Conservation (phyloP, 164 flowering plant genomes). For the Piper longum region DNA sequence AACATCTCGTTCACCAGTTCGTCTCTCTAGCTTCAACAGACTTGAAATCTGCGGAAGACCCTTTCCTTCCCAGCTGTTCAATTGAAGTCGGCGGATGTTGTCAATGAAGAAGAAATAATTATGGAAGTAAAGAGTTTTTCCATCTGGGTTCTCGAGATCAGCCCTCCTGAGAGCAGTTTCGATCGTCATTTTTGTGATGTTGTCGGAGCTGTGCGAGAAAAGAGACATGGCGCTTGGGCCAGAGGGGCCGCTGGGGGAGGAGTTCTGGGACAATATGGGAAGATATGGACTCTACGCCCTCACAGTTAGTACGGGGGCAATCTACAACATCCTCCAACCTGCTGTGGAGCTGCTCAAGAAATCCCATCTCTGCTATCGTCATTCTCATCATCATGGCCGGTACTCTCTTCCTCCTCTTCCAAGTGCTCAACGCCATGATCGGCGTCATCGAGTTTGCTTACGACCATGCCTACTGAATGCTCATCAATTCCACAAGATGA, state of each 20-base stretch:
- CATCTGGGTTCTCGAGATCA: conserved; percentile 20
- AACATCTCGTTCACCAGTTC: background rate
- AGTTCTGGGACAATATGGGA: conserved; percentile 87
- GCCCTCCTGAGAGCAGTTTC: conserved; percentile 41
- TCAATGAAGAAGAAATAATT: background rate
- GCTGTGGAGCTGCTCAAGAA: conserved; percentile 59
- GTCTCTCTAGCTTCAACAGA: no score
- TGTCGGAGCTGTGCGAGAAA: conserved; percentile 30
- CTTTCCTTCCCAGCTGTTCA: background rate
- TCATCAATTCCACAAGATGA: no score
- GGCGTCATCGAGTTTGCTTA: conserved; percentile 66
- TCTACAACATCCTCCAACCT: conserved; percentile 55
- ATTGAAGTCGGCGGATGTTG: background rate
- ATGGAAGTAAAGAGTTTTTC: conserved; percentile 2
- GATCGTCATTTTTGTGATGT: conserved; percentile 33
- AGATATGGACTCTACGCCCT: conserved; percentile 66
- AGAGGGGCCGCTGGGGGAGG: conserved; percentile 85
- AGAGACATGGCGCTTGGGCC: conserved; percentile 79
- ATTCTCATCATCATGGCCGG: conserved; percentile 47
- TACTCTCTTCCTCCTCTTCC: conserved; percentile 43
- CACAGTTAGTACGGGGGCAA: conserved; percentile 79
- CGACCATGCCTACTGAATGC: conserved; percentile 42
- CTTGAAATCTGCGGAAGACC: background rate
- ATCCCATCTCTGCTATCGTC: conserved; percentile 69
- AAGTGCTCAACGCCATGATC: conserved; percentile 67